Percentiles rank a stretch among this genome's conserved stretches.
Evolutionary conservation across 83 land plant genomes (phyloP).

Genomic region (Larix sibirica): DNA sequence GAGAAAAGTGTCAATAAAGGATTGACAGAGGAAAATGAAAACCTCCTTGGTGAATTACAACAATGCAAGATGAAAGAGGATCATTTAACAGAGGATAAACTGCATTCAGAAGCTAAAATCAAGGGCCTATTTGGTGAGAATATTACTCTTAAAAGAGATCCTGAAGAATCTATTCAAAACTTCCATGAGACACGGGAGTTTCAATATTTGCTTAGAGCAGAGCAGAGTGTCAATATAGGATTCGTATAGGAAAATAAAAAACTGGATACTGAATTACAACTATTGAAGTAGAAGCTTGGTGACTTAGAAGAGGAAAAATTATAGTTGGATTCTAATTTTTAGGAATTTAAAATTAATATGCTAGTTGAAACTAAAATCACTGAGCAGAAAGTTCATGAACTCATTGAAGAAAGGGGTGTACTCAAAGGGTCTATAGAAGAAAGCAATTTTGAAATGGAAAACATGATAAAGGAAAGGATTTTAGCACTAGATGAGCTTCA

Average conservation of each 20-base stretch:
- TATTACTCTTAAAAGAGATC: neutral
- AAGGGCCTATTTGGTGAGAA: neutral
- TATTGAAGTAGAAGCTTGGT: neutral
- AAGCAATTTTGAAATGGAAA: slow-evolving; percentile 5
- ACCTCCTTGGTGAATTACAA: neutral
- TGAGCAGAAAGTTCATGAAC: slow-evolving; percentile 1
- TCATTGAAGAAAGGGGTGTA: slow-evolving; percentile 5
- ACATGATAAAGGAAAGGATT: neutral
- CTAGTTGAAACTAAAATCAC: neutral
- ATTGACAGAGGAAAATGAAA: slow-evolving; percentile 4
- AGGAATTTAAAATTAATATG: neutral
- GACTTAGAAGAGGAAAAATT: neutral
- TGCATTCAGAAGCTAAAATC: neutral
- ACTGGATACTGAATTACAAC: neutral
- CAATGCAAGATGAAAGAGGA: neutral
- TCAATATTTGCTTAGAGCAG: neutral
- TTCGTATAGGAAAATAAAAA: neutral
- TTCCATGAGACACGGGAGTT: neutral
- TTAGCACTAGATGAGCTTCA: neutral
- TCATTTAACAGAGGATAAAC: neutral
- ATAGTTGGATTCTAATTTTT: neutral
- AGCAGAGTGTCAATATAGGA: slow-evolving; percentile 9
- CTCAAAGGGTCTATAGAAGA: neutral
- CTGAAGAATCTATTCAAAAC: neutral
- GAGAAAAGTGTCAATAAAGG: slow-evolving; percentile 13